Conservation (phyloP, 495 filamentous ascomycete genomes). For the Neurospora sp. region DNA sequence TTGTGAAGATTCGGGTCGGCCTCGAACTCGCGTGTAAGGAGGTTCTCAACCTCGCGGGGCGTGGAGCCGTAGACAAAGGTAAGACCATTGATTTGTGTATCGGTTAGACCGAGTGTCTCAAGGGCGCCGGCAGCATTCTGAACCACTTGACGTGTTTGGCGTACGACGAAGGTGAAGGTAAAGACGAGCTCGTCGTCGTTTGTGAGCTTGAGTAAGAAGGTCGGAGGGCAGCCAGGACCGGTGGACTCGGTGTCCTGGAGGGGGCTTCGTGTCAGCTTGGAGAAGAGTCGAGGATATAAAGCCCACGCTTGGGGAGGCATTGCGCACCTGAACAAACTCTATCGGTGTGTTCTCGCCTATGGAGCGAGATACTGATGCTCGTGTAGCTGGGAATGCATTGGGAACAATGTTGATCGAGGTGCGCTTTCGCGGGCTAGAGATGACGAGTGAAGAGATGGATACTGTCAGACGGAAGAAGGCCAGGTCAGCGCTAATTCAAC, state of each 20-base stretch:
- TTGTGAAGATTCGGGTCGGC: slow-evolving; percentile 96
- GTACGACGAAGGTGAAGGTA: slow-evolving; percentile 82
- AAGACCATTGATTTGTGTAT: slow-evolving; percentile 77
- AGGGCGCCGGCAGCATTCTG: slow-evolving; percentile 8
- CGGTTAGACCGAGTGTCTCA: slow-evolving; percentile 40
- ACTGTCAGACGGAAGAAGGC: slow-evolving; percentile 43
- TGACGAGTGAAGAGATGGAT: slow-evolving; percentile 63
- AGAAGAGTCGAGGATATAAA: not conserved
- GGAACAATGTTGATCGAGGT: slow-evolving; percentile 69
- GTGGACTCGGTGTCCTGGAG: slow-evolving; percentile 69
- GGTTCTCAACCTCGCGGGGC: slow-evolving; percentile 77
- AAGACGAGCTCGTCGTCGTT: slow-evolving; percentile 90
- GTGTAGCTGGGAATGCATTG: slow-evolving; percentile 79
- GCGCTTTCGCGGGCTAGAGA: slow-evolving; percentile 68
- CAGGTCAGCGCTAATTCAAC: slow-evolving; percentile 9
- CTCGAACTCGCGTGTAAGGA: slow-evolving; percentile 91
- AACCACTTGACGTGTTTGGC: slow-evolving; percentile 48
- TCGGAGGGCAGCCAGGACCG: slow-evolving; percentile 44
- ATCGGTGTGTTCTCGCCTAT: slow-evolving; percentile 62
- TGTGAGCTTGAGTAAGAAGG: slow-evolving; percentile 73
- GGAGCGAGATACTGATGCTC: slow-evolving; percentile 67
- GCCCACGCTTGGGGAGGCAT: not conserved
- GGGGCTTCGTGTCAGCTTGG: not conserved
- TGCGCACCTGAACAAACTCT: slow-evolving; percentile 80
- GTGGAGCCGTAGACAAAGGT: slow-evolving; percentile 88